Conservation (phyloP, 805 yeast genomes). For the Saturnispora zaruensis region DNA sequence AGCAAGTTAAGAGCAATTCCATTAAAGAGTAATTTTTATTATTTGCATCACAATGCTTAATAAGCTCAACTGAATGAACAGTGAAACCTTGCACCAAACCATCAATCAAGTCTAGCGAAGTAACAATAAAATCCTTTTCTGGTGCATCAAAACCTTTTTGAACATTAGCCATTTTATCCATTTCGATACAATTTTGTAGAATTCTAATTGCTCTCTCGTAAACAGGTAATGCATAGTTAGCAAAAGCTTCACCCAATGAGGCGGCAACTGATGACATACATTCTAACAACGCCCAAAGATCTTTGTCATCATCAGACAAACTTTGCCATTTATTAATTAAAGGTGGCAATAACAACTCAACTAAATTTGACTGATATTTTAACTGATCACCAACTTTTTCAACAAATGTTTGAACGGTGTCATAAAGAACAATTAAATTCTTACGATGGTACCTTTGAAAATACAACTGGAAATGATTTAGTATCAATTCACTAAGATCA, state of each 20-base stretch:
- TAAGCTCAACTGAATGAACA: conserved; percentile 47
- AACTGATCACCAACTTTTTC: conserved; percentile 61
- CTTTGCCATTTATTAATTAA: conserved; percentile 73
- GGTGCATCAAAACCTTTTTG: conserved; percentile 69
- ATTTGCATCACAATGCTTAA: conserved; percentile 25
- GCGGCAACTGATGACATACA: conserved; percentile 91
- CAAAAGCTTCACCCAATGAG: conserved; percentile 71
- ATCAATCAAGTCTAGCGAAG: conserved; percentile 82
- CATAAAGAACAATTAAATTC: conserved; percentile 75
- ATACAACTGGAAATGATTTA: conserved; percentile 64
- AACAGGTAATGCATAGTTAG: conserved; percentile 82
- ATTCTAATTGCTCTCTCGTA: conserved; percentile 72
- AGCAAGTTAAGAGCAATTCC: conserved; percentile 56
- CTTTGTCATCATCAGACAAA: conserved; percentile 70
- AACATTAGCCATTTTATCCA: conserved; percentile 51
- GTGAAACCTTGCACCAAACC: conserved; percentile 90
- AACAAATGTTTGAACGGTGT: conserved; percentile 83
- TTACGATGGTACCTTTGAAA: conserved; percentile 72
- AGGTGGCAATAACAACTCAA: conserved; percentile 68
- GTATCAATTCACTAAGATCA: conserved; percentile 56
- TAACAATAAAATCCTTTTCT: conserved; percentile 83
- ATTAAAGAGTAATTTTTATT: conserved; percentile 33
- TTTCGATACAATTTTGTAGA: conserved; percentile 55
- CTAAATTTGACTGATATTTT: conserved; percentile 43
- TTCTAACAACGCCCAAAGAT: conserved; percentile 85